Conservation (phyloP, 2,329 filamentous ascomycete genomes). For the Aureobasidium namibiae region DNA sequence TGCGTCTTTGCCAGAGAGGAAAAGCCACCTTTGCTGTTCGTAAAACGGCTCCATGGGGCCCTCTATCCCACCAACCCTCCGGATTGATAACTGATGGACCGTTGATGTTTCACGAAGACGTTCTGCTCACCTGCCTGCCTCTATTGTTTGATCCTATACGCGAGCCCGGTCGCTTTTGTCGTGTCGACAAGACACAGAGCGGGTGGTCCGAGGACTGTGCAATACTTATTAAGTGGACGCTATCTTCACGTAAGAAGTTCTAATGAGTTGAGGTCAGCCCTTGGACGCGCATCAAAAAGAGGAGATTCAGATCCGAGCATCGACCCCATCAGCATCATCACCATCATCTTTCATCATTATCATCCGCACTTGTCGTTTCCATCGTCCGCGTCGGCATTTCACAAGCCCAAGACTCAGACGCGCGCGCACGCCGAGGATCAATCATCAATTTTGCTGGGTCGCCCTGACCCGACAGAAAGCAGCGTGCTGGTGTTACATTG, state of each 20-base stretch:
- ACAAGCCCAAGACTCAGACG: background rate
- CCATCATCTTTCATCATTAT: constrained; percentile 4
- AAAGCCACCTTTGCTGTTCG: constrained; percentile 5
- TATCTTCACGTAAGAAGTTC: constrained; percentile 3
- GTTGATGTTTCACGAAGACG: constrained; percentile 13
- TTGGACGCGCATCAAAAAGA: background rate
- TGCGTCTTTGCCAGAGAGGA: background rate
- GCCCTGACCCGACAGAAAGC: background rate
- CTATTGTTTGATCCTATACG: constrained; percentile 12
- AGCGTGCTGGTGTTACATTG: constrained; percentile 1
- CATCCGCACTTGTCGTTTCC: background rate
- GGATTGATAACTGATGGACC: constrained; percentile 7
- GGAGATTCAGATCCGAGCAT: background rate
- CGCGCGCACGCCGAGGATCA: background rate
- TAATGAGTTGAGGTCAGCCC: constrained; percentile 6
- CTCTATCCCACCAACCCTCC: constrained; percentile 1
- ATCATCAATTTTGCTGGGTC: background rate
- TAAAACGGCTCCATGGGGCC: constrained; percentile 7
- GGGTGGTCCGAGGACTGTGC: background rate
- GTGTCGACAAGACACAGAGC: background rate
- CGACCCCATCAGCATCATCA: background rate
- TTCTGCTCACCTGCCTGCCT: constrained; percentile 10
- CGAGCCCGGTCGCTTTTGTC: constrained; percentile 6
- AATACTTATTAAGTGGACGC: constrained; percentile 12
- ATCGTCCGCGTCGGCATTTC: background rate